A percentile compares a stretch with the other conserved stretches of the same genome.
Conservation (phyloP, 129 eudicot genomes). For the Artemisia annua region DNA sequence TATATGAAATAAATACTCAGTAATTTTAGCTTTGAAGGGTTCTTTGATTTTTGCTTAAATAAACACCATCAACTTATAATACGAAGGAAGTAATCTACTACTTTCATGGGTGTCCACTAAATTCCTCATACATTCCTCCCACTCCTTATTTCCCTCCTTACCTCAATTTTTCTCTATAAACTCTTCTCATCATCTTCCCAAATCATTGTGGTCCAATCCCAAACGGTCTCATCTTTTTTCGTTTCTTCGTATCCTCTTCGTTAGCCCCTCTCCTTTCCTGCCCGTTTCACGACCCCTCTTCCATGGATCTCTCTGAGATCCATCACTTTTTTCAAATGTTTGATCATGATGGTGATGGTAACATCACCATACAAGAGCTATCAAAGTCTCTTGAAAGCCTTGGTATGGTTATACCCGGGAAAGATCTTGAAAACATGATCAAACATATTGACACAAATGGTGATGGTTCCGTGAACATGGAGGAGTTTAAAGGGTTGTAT, state of each 20-base stretch:
- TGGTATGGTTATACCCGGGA: constrained; percentile 65
- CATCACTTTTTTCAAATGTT: constrained; percentile 77
- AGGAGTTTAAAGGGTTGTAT: constrained; percentile 75
- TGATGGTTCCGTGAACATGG: constrained; percentile 69
- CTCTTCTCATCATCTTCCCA: constrained; percentile 17
- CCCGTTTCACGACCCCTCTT: constrained; percentile 11
- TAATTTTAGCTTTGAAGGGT: too few relatives aligned
- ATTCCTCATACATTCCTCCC: constrained; percentile 11
- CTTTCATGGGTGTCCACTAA: constrained; percentile 13
- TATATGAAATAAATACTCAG: too few relatives aligned
- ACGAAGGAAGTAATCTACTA: constrained; percentile 15
- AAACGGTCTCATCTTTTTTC: constrained; percentile 18
- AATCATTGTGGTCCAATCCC: background rate
- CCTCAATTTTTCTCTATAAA: background rate
- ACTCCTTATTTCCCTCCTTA: constrained; percentile 25
- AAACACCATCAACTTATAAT: background rate
- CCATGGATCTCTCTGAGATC: constrained; percentile 66
- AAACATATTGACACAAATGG: constrained; percentile 65
- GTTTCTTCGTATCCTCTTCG: constrained; percentile 4
- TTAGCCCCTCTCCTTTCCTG: constrained; percentile 20
- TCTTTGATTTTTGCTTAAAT: background rate
- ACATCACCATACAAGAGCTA: constrained; percentile 63
- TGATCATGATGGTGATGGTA: constrained; percentile 78
- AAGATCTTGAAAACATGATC: constrained; percentile 73
- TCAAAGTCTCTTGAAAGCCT: constrained; percentile 60